phyloP scores from a whole-genome alignment of 495 filamentous ascomycete genomes.

The Tuber microsphaerosporum region DNA sequence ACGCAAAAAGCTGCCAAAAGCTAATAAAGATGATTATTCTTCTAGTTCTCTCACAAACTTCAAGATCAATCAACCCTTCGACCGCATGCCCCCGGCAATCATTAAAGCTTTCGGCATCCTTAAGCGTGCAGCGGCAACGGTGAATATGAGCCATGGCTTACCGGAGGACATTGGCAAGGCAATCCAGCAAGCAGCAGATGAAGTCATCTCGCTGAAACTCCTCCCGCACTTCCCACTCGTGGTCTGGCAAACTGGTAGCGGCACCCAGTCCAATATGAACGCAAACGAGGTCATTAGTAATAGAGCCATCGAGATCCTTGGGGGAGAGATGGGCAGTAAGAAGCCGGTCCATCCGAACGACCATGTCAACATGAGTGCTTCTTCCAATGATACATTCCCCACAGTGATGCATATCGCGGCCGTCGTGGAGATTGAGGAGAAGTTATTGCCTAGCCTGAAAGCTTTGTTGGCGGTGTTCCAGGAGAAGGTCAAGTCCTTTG shows the following conservation, averaged over 20 bases:
- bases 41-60: conserved; percentile 84
- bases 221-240: conserved; percentile 97
- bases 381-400: conserved; percentile 98
- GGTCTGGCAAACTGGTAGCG: conserved; percentile 98
- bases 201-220: conserved; percentile 90
- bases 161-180: conserved; percentile 88
- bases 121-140: conserved; percentile 90
- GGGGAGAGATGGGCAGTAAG: conserved; percentile 88
- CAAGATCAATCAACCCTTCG: conserved; percentile 96
- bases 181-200: conserved; percentile 86
- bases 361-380: conserved; percentile 98
- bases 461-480: conserved; percentile 75
- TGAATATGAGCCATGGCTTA: conserved; percentile 92
- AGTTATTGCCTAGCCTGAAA: conserved; percentile 73
- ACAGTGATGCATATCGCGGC: conserved; percentile 99
- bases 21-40: conserved; percentile 34
- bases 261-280: conserved; percentile 99
- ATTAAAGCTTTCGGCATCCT: conserved; percentile 92
- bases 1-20: conserved; percentile 1
- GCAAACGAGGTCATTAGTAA: conserved; percentile 99
- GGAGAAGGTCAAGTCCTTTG: conserved; percentile 81
- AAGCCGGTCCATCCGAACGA: conserved; percentile 99
- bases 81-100: conserved; percentile 92
- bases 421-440: conserved; percentile 81
- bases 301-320: conserved; percentile 95